Evolutionary conservation across 2,329 filamentous ascomycete genomes (phyloP), one percentile per base, ranked within the genome.

Genomic region (Penicillium hordei): DNA sequence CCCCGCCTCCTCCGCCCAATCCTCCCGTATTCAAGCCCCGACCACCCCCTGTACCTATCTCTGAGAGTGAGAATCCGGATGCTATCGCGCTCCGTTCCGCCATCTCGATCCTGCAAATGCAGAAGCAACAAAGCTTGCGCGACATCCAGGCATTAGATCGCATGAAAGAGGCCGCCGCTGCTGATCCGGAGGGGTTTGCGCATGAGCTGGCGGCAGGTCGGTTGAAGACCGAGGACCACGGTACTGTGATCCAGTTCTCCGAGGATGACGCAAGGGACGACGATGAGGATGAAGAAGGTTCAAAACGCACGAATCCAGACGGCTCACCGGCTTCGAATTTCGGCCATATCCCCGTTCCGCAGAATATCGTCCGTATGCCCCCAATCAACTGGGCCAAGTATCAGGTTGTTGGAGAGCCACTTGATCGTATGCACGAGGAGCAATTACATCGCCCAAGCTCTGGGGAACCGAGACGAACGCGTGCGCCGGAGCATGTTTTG

Each of bases 321-420:
- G 42, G 29, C 6, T 33, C 52, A 33, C 48, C 50, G 4, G 38
- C 49, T 5, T 63, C 64, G 10, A 60, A 62, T 3, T 92, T 92
- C 78, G 79, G 84, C 2, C 78, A 77, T 19, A 83, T 97, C 15
- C 93, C 93, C 0, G 83, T 83, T 15, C 86, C 90, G 7, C 93
- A 97, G 73, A 89, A 89, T 65, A 80, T 97, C 0, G 88, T 95
- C 27, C 87, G 93, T 40, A 91, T 88, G 77, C 93, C 93, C 9
- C 89, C 91, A 9, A 88, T 97, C 69, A 96, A 97, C 78, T 97
- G 93, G 93, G 86, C 87, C 13, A 93, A 96, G 71, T 97, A 97
- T 74, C 90, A 91, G 66, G 82, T 97, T n/a, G 86, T 94, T 3
- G 93, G 91, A 48, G 88, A 90, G 59, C 86, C 90, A 1, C 81